Base-by-base conservation (phyloP, 495 filamentous ascomycete genomes). In the Cercophora samala region DNA sequence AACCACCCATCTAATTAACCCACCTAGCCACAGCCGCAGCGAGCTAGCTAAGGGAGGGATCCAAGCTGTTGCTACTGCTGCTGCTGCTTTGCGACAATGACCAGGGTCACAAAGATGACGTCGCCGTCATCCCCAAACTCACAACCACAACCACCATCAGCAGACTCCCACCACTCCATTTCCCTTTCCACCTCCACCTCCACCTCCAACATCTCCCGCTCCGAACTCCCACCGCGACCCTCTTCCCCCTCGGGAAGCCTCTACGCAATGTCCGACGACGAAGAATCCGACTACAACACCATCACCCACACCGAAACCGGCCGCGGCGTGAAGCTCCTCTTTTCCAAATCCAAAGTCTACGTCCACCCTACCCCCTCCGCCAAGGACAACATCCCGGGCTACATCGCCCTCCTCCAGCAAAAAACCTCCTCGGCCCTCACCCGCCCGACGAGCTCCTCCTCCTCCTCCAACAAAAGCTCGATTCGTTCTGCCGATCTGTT, bases 341-440 rank as follows among this genome's bases (percentile, higher is more conserved):
- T 89, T 72, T 93, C 93, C 24, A 99, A 99, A 79, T 97, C 93
- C 88, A 99, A 99, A 83, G 92, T 99, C 74, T 99, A 98, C 74
- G 88, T 99, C n/a, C 95, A 99, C 77, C 95, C 96, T 0, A 93
- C 92, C 0, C 89, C 96, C 0, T 95, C 93, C 2, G 83, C 94
- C 6, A 95, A 91, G 81, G 96, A 99, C 78, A 99, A 99, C 68
- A 94, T 99, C 68, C 82, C 92, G n/a, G 95, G 95, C 22, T 99
- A 96, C 72, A 90, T 99, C 67, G 95, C 95, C 26, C 85, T 99
- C 3, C 82, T 99, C 26, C 93, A 98, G 76, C 96, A 98, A 74
- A 97, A 97, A 73, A 84, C 85, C 0, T 72, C 82, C 19, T 69
- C 69, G 25, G 68, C 75, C 67, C 70, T 66, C 25, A 68, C 74